Percentiles rank a stretch among this genome's conserved stretches.
Conservation (phyloP, 2,329 filamentous ascomycete genomes). For the Colletotrichum liaoningense region DNA sequence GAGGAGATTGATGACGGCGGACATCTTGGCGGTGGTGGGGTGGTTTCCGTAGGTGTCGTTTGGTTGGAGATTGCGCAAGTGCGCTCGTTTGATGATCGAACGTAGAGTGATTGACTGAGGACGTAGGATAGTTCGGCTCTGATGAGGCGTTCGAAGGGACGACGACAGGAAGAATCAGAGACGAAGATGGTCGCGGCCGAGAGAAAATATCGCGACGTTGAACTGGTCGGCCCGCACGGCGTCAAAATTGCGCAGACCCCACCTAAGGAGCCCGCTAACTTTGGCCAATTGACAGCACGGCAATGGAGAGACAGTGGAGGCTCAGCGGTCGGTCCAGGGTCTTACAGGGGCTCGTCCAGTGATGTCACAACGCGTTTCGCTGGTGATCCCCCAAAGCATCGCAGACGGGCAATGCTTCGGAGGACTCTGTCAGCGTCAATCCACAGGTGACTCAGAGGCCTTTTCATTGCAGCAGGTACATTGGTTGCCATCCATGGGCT, state of each 20-base stretch:
- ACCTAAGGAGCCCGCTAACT: conserved; percentile 14
- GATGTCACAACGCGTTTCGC: conserved; percentile 19
- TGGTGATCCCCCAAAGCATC: too few relatives aligned
- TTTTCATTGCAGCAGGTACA: background rate
- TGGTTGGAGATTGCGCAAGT: background rate
- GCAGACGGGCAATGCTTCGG: background rate
- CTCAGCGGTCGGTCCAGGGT: conserved; percentile 13
- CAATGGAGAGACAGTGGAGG: conserved; percentile 12
- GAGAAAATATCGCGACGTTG: conserved; percentile 20
- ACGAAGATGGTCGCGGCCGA: conserved; percentile 4
- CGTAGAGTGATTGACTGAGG: background rate
- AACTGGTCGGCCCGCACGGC: background rate
- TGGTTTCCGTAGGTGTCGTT: background rate
- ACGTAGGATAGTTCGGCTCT: background rate
- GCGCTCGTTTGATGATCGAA: too few relatives aligned
- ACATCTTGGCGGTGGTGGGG: conserved; percentile 10
- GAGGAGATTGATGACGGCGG: conserved; percentile 25
- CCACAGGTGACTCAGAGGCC: background rate
- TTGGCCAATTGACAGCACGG: conserved; percentile 16
- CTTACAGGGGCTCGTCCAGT: conserved; percentile 4
- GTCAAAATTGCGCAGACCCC: conserved; percentile 32
- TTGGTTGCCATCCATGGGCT: background rate
- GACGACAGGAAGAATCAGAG: conserved; percentile 1
- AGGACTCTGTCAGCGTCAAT: background rate
- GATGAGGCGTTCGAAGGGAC: conserved; percentile 11